phyloP scores from a whole-genome alignment of 306 rosid genomes.

The Dryas octopetala region DNA sequence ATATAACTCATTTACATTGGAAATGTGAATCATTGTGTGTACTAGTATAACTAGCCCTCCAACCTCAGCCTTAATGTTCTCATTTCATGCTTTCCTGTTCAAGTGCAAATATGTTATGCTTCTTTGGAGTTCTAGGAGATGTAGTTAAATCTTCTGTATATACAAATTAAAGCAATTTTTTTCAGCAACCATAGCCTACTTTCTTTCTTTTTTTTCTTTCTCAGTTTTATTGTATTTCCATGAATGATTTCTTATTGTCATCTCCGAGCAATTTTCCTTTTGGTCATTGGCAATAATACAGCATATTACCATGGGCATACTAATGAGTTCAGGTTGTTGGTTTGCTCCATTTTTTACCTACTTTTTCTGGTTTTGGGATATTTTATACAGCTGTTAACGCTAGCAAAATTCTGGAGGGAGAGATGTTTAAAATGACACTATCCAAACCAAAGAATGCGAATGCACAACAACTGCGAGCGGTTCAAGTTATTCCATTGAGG shows the following conservation, averaged over 20 bases:
- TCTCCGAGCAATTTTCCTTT: background rate
- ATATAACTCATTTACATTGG: background rate
- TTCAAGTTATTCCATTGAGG: constrained; percentile 50
- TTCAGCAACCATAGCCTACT: too few relatives aligned
- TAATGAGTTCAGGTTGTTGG: background rate
- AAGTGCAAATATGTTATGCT: background rate
- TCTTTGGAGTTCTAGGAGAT: background rate
- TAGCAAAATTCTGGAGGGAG: constrained; percentile 61
- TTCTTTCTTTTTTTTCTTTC: too few relatives aligned
- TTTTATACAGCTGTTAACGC: constrained; percentile 43
- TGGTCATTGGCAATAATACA: background rate
- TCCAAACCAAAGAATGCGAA: constrained; percentile 56
- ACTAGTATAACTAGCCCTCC: background rate
- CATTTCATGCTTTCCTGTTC: background rate
- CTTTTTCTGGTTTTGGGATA: constrained; percentile 4
- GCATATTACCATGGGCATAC: background rate
- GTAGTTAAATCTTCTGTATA: background rate
- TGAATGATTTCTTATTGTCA: background rate
- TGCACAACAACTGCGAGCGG: constrained; percentile 47
- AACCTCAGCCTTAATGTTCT: background rate
- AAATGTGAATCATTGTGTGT: background rate
- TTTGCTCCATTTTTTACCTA: background rate
- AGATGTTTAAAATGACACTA: constrained; percentile 52
- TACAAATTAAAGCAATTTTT: too few relatives aligned
- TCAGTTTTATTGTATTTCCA: background rate